These are phyloP conservation scores for Acer saccharum DNA, from an alignment of 345 rosid genomes.

Conservation along the genomic window DNA sequence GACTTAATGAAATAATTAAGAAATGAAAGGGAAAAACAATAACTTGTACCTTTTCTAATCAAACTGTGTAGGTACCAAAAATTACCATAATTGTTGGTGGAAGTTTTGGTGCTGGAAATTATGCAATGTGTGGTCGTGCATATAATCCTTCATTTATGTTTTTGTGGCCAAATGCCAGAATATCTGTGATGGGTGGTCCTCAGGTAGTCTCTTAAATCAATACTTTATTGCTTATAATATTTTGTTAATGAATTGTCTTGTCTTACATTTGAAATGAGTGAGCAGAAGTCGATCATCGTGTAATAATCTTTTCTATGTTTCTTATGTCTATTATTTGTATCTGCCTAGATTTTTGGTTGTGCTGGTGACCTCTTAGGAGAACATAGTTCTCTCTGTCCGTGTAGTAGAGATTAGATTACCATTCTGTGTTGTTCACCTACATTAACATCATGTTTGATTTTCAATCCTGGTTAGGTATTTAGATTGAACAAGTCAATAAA, in stretches of 20 bases:
- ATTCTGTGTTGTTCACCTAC: neutral
- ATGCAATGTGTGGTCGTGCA: slow-evolving; percentile 99
- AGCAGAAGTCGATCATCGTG: neutral
- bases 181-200: slow-evolving; percentile 96
- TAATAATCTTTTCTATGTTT: neutral
- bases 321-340: neutral
- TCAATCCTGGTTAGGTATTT: neutral
- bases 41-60: neutral
- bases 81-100: slow-evolving; percentile 86
- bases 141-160: slow-evolving; percentile 87
- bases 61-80: slow-evolving; percentile 72
- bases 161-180: slow-evolving; percentile 95
- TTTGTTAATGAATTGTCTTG: neutral
- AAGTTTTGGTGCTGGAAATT: slow-evolving; percentile 97
- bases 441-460: neutral
- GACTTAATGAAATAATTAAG: neutral
- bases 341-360: slow-evolving; percentile 2
- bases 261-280: neutral
- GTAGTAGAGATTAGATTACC: neutral
- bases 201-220: slow-evolving; percentile 52
- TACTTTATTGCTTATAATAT: neutral
- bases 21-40: neutral
- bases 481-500: neutral
- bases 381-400: neutral
- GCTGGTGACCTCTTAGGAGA: neutral